Evolutionary conservation across 1,139 yeast species (phyloP), one percentile per base, ranked within the genome.

Genomic region (Starmera stellimalicola): DNA sequence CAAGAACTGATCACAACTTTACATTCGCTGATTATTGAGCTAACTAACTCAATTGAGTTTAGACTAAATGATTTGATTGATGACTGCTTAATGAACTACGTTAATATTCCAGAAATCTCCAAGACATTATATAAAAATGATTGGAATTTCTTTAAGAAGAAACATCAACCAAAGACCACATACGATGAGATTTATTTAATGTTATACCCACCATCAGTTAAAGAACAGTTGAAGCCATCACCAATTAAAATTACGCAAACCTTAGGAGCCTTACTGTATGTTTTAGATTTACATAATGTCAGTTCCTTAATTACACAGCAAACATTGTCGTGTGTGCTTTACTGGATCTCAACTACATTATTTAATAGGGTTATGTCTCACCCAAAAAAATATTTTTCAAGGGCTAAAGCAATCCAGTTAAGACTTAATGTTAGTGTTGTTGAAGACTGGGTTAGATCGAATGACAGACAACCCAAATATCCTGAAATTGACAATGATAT

Each of bases 371-470:
- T 88, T 25, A 58, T 87, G 34, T 65, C 75, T 16, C 25, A 22
- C 25, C 73, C 68, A 42, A 60, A 54, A 44, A 65, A 57, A 33
- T 80, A 81, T 44, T 68, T 84, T 35, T 73, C 95, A 0, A 68
- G 99, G 38, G 68, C 85, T 3, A 76, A 81, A 44, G 97, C 97
- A 0, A 74, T 91, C 56, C 97, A 91, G 54, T 78, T 91, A 31
- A 66, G 97, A 35, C 68, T 91, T 39, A 91, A 91, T 48, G 55
- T 91, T 8, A 85, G 95, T 0, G 73, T 83, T 3, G 61, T 91
- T 32, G 96, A 91, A 55, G 96, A 91, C 51, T 91, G 98, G 98
- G 70, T 91, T 24, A 70, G 94, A 40, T 68, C 81, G 4, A 91
- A 84, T 51, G 81, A 84, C 55, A 68, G 66, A 50, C 65, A 67